Evolutionary conservation across 225 moss, liverwort and hornwort species (phyloP).

Genomic region (Pseudoscleropodium purum): DNA sequence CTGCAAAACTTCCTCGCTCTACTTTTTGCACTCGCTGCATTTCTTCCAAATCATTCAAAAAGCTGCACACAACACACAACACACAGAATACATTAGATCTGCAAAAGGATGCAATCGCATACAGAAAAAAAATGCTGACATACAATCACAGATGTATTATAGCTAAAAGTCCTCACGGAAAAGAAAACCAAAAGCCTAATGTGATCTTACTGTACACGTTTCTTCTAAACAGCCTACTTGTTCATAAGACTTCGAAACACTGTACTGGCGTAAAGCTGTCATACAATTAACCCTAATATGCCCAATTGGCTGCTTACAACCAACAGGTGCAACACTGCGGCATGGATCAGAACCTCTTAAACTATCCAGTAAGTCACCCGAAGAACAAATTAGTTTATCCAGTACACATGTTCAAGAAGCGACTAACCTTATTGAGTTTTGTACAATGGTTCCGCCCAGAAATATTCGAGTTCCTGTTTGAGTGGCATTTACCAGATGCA

Average conservation of each 20-base stretch:
- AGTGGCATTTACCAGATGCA: slow-evolving; percentile 78
- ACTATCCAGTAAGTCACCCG: neutral
- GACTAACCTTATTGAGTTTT: slow-evolving; percentile 78
- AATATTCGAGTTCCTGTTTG: slow-evolving; percentile 78
- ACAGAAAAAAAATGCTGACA: neutral
- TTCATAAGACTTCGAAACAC: neutral
- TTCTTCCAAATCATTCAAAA: slow-evolving; percentile 85
- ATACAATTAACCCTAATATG: neutral
- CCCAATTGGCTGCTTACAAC: neutral
- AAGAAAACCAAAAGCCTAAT: neutral
- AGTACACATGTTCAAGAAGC: neutral
- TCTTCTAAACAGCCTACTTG: neutral
- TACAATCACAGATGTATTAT: neutral
- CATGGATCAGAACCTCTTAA: neutral
- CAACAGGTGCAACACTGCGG: neutral
- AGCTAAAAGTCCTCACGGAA: neutral
- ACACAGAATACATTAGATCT: slow-evolving; percentile 2
- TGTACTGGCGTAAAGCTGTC: neutral
- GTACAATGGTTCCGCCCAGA: slow-evolving; percentile 81
- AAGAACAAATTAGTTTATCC: neutral
- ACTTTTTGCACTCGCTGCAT: slow-evolving; percentile 79
- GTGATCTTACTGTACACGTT: neutral
- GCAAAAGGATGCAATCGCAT: neutral
- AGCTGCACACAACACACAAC: slow-evolving; percentile 47
- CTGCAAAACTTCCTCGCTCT: slow-evolving; percentile 69